Evolutionary conservation across 2,329 filamentous ascomycete genomes (phyloP).

Genomic region (Penicillium sp.): DNA sequence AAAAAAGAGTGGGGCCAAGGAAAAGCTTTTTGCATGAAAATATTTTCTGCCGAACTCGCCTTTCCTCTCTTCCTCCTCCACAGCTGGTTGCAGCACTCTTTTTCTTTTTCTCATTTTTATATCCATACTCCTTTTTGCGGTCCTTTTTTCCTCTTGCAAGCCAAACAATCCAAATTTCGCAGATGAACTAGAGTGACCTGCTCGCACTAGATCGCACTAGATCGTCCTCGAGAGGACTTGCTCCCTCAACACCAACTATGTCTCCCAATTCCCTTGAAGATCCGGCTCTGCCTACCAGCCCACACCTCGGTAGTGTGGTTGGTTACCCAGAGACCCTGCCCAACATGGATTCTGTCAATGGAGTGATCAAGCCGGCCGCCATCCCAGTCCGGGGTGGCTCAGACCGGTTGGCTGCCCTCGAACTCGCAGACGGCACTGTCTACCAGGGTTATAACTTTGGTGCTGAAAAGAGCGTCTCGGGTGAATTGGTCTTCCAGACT

Average conservation of each 20-base stretch:
- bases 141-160: not conserved
- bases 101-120: constrained; percentile 8
- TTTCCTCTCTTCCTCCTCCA: constrained; percentile 22
- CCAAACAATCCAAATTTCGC: constrained; percentile 11
- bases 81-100: constrained; percentile 10
- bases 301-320: constrained; percentile 40
- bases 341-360: constrained; percentile 30
- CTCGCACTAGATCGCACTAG: constrained; percentile 22
- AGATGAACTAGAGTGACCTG: constrained; percentile 38
- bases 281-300: constrained; percentile 36
- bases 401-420: constrained; percentile 73
- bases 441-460: constrained; percentile 97
- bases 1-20: not conserved
- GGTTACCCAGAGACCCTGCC: constrained; percentile 33
- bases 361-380: constrained; percentile 56
- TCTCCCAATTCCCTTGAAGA: constrained; percentile 31
- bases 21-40: constrained; percentile 10
- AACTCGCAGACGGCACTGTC: constrained; percentile 86
- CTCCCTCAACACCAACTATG: constrained; percentile 26
- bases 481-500: constrained; percentile 98
- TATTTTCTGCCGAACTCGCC: constrained; percentile 18
- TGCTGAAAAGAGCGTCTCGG: constrained; percentile 87
- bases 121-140: constrained; percentile 13
- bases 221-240: constrained; percentile 36
- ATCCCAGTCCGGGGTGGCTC: constrained; percentile 53